phyloP scores from a whole-genome alignment of 2,329 filamentous ascomycete species.

The Hypoxylon sp. region DNA sequence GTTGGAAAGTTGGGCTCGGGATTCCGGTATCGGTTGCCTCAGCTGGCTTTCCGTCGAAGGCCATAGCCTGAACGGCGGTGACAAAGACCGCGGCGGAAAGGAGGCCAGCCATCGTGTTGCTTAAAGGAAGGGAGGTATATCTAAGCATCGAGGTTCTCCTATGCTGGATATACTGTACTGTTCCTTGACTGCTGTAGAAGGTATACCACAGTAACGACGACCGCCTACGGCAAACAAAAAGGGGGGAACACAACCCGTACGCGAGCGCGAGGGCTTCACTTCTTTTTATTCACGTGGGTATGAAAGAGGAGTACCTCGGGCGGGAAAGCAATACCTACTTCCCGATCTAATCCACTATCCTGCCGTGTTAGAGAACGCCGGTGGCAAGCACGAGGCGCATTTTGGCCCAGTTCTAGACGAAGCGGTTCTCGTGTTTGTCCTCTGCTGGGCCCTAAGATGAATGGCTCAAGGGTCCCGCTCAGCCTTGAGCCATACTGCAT shows the following conservation, averaged over 20 bases:
- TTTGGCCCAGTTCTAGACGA: conserved; percentile 27
- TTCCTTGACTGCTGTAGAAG: conserved; percentile 10
- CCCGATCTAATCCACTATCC: conserved; percentile 10
- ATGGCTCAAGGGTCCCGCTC: conserved; percentile 19
- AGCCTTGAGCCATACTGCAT: conserved; percentile 43
- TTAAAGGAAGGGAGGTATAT: conserved; percentile 4
- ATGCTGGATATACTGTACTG: conserved; percentile 16
- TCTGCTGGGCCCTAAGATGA: conserved; percentile 24
- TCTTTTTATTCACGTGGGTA: conserved; percentile 33
- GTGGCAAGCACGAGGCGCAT: conserved; percentile 34
- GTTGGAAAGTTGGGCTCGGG: conserved; percentile 52
- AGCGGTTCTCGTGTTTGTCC: conserved; percentile 9
- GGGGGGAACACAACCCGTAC: conserved; percentile 13
- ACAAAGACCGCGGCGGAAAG: conserved; percentile 49
- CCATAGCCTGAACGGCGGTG: conserved; percentile 52
- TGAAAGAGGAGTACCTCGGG: conserved; percentile 6
- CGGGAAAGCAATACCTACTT: conserved; percentile 6
- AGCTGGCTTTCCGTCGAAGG: conserved; percentile 50
- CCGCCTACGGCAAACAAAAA: conserved; percentile 29
- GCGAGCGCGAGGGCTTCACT: conserved; percentile 19
- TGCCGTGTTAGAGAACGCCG: conserved; percentile 12
- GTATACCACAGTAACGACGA: conserved; percentile 16
- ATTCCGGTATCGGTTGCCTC: conserved; percentile 52
- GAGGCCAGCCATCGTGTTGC: conserved; percentile 45
- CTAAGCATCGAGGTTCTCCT: conserved; percentile 18